phyloP scores from a whole-genome alignment of 495 filamentous ascomycete genomes.

The Neurospora sp. region DNA sequence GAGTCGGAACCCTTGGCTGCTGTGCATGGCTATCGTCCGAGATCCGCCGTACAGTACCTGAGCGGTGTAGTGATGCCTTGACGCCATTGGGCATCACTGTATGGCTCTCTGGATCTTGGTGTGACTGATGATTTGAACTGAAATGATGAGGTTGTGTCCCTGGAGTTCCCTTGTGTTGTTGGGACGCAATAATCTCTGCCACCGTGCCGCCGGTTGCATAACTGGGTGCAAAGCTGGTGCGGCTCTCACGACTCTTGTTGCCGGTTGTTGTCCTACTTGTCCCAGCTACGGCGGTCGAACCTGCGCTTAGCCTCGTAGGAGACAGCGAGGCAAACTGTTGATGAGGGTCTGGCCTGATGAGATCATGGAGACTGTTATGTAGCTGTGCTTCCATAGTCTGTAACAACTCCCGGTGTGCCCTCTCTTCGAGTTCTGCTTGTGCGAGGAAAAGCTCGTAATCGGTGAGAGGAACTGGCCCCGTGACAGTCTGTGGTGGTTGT shows the following conservation, averaged over 20 bases:
- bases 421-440: constrained; percentile 18
- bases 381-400: neutral
- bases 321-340: constrained; percentile 6
- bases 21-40: neutral
- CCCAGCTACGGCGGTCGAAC: constrained; percentile 1
- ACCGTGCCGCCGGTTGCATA: neutral
- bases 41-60: neutral
- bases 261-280: neutral
- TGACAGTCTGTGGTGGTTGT: neutral
- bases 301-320: neutral
- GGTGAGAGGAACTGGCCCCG: neutral
- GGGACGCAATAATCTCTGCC: neutral
- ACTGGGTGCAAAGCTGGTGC: constrained; percentile 10
- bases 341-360: constrained; percentile 14
- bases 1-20: neutral
- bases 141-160: neutral
- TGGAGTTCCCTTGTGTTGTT: neutral
- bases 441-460: constrained; percentile 24
- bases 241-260: constrained; percentile 1
- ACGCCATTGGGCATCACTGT: neutral
- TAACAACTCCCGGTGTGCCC: constrained; percentile 7
- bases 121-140: neutral
- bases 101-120: neutral
- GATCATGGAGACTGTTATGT: neutral
- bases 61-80: neutral